Conservation (phyloP, 2,329 filamentous ascomycete species). For the Aspergillus sp. region DNA sequence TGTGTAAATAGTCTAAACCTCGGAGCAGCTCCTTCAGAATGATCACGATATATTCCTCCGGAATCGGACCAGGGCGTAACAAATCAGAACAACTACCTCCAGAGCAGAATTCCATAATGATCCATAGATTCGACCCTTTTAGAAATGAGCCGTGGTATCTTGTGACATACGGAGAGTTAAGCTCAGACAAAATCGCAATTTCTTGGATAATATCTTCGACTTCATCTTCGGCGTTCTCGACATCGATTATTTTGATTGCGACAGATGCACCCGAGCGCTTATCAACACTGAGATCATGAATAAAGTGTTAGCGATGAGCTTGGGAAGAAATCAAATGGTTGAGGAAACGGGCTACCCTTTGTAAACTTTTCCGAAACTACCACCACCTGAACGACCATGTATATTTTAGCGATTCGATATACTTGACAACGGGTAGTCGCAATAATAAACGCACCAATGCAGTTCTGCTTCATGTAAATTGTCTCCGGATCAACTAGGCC, state of each 20-base stretch:
- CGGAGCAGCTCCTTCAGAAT: slow-evolving; percentile 85
- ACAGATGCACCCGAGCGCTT: slow-evolving; percentile 89
- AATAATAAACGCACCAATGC: slow-evolving; percentile 60
- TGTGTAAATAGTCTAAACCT: slow-evolving; percentile 87
- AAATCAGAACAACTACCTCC: slow-evolving; percentile 94
- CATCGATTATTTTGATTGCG: slow-evolving; percentile 97
- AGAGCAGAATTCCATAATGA: slow-evolving; percentile 98
- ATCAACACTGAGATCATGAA: slow-evolving; percentile 61
- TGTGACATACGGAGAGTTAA: slow-evolving; percentile 93
- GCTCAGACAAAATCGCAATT: slow-evolving; percentile 92
- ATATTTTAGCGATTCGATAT: slow-evolving; percentile 10
- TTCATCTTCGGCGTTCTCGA: slow-evolving; percentile 98
- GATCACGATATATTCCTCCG: slow-evolving; percentile 95
- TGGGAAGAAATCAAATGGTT: not conserved
- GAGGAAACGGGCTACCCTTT: slow-evolving; percentile 64
- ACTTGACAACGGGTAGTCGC: too few relatives aligned
- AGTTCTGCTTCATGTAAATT: slow-evolving; percentile 89
- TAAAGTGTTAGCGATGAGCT: slow-evolving; percentile 2
- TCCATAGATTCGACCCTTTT: slow-evolving; percentile 95
- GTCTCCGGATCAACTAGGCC: slow-evolving; percentile 75
- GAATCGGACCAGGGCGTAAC: slow-evolving; percentile 87
- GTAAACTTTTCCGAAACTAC: slow-evolving; percentile 97
- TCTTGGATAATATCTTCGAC: slow-evolving; percentile 99
- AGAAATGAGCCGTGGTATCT: slow-evolving; percentile 97
- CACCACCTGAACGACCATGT: slow-evolving; percentile 61